Evolutionary conservation across 2,329 filamentous ascomycete genomes (phyloP).

Genomic region (Colletotrichum liriopes): DNA sequence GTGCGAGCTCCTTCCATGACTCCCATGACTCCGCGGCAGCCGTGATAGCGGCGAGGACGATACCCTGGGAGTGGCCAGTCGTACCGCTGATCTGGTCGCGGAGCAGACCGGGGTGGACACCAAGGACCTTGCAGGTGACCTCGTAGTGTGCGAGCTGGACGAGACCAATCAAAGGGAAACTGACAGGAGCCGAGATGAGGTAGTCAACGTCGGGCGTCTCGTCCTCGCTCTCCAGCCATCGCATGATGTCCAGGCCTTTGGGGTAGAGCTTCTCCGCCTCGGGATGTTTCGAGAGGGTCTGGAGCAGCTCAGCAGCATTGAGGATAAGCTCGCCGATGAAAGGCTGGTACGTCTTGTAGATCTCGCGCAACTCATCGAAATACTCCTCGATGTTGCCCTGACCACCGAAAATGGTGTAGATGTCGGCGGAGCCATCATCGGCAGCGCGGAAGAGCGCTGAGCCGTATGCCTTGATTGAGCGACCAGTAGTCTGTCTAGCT

Average conservation of each 20-base stretch:
- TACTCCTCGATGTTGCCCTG: slow-evolving; percentile 99
- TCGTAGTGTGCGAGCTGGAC: slow-evolving; percentile 97
- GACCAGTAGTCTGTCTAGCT: slow-evolving; percentile 85
- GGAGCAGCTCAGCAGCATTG: slow-evolving; percentile 88
- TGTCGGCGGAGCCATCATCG: slow-evolving; percentile 83
- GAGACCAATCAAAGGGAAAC: slow-evolving; percentile 94
- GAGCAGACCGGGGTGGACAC: slow-evolving; percentile 89
- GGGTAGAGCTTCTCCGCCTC: slow-evolving; percentile 95
- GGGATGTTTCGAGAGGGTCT: slow-evolving; percentile 85
- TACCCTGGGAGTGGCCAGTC: slow-evolving; percentile 96
- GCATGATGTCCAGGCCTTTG: slow-evolving; percentile 95
- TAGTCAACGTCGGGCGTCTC: slow-evolving; percentile 95
- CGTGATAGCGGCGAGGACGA: slow-evolving; percentile 93
- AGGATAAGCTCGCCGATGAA: slow-evolving; percentile 90
- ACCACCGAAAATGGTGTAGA: slow-evolving; percentile 96
- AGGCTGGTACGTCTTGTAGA: slow-evolving; percentile 91
- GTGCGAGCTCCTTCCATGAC: slow-evolving; percentile 85
- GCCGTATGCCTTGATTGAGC: slow-evolving; percentile 91
- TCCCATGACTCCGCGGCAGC: slow-evolving; percentile 95
- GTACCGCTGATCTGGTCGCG: slow-evolving; percentile 88
- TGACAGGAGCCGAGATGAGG: slow-evolving; percentile 93
- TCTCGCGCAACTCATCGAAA: slow-evolving; percentile 95
- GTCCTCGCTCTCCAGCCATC: slow-evolving; percentile 92
- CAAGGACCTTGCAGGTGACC: slow-evolving; percentile 92
- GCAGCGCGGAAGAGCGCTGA: slow-evolving; percentile 93